Evolutionary conservation across 345 rosid genomes (phyloP).

Genomic region (Heritiera fomes): DNA sequence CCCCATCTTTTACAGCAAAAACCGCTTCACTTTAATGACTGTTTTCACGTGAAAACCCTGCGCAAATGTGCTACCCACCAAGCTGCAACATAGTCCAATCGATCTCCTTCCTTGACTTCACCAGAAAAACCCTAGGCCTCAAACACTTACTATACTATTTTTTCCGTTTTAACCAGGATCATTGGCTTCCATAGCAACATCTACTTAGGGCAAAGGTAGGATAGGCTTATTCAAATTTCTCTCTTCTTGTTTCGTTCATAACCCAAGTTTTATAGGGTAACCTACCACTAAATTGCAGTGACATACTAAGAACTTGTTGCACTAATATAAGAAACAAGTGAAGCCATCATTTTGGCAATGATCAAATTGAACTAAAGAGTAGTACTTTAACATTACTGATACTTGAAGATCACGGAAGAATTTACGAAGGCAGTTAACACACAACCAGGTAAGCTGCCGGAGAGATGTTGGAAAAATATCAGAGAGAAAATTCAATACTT

Average conservation of each 20-base stretch:
- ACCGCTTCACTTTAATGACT: neutral
- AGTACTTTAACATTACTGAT: neutral
- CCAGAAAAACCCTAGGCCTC: neutral
- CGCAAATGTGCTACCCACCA: neutral
- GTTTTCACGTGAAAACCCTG: slow-evolving; percentile 35
- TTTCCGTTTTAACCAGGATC: neutral
- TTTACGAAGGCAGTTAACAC: neutral
- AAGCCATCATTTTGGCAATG: neutral
- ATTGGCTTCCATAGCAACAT: neutral
- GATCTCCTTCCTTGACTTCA: neutral
- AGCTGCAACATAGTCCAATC: neutral
- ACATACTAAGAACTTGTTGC: too few species aligned
- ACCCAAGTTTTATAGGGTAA: too few species aligned
- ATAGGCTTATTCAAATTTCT: neutral
- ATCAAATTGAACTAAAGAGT: neutral
- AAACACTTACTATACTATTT: neutral
- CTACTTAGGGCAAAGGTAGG: neutral
- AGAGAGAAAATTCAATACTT: slow-evolving; percentile 14
- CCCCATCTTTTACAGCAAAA: neutral
- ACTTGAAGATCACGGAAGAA: slow-evolving; percentile 5
- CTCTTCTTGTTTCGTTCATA: neutral
- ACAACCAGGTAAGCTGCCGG: neutral
- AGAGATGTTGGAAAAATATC: neutral
- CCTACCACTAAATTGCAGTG: too few species aligned
- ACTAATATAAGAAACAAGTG: neutral